These are phyloP conservation scores for Artemisia argyi DNA, from an alignment of 129 eudicot species.

Conservation along the genomic window DNA sequence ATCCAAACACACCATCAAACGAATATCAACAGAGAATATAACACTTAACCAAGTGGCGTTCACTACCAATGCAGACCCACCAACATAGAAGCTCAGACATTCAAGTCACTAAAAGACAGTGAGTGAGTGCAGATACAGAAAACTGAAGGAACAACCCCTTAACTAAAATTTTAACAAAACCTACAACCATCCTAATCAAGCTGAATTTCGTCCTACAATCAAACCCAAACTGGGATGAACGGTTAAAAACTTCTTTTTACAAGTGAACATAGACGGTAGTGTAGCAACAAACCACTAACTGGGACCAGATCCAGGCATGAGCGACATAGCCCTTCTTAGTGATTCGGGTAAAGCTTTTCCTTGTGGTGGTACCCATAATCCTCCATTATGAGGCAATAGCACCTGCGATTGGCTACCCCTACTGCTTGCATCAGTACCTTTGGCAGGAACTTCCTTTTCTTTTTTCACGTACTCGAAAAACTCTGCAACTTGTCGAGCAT, in stretches of 20 bases:
- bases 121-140: background rate
- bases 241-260: slow-evolving; percentile 32
- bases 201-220: slow-evolving; percentile 15
- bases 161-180: slow-evolving; percentile 9
- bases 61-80: background rate
- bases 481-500: slow-evolving; percentile 96
- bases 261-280: background rate
- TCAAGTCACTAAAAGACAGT: background rate
- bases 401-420: slow-evolving; percentile 41
- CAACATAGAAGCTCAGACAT: background rate
- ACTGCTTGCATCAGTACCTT: slow-evolving; percentile 32
- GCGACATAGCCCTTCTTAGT: slow-evolving; percentile 60
- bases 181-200: slow-evolving; percentile 29
- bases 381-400: slow-evolving; percentile 54
- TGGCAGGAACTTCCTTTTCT: slow-evolving; percentile 48
- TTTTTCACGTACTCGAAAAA: slow-evolving; percentile 88
- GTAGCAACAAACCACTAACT: slow-evolving; percentile 6
- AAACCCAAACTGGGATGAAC: background rate
- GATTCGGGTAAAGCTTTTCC: slow-evolving; percentile 57
- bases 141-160: slow-evolving; percentile 16
- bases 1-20: no score
- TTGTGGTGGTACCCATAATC: slow-evolving; percentile 77
- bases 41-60: no score
- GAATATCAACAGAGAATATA: no score
- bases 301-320: slow-evolving; percentile 37